A percentile compares a stretch with the other conserved stretches of the same genome.
phyloP scores from a whole-genome alignment of 73 alveolate species.

The Paramecium octaurelia region DNA sequence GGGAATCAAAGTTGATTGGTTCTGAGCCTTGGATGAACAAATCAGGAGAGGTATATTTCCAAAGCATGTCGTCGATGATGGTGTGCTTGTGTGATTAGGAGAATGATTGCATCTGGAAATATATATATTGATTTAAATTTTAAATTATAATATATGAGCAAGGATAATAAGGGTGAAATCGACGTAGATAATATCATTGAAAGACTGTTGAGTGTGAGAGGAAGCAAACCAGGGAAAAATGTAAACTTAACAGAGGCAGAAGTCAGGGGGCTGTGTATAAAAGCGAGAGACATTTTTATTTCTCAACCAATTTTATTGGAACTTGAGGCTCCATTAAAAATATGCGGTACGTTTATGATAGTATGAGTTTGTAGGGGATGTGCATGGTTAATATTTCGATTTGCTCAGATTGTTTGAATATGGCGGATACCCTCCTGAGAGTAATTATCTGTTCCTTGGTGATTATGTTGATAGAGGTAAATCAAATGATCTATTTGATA shows the following conservation, averaged over 20 bases:
- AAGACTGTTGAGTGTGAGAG: constrained; percentile 90
- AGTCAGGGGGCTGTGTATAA: constrained; percentile 81
- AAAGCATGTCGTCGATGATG: background rate
- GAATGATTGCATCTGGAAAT: background rate
- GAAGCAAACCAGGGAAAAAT: constrained; percentile 90
- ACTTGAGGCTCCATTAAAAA: constrained; percentile 84
- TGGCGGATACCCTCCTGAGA: constrained; percentile 98
- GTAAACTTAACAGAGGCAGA: constrained; percentile 89
- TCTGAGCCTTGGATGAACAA: too few relatives aligned
- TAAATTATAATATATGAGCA: background rate
- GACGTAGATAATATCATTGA: constrained; percentile 89
- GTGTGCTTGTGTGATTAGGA: background rate
- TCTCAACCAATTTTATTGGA: constrained; percentile 84
- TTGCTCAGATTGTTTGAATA: constrained; percentile 89
- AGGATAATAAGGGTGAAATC: constrained; percentile 48
- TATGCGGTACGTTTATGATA: constrained; percentile 39
- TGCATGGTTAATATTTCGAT: constrained; percentile 95
- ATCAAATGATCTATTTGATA: background rate
- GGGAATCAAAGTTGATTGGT: background rate
- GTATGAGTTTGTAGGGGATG: constrained; percentile 74
- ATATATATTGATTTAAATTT: background rate
- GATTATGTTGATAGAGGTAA: constrained; percentile 96
- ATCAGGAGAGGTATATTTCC: background rate
- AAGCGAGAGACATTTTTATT: constrained; percentile 84
- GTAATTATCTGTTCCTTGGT: constrained; percentile 95